Evolutionary conservation across 805 yeast species (phyloP).

Genomic region (Maudiozyma turicensis): DNA sequence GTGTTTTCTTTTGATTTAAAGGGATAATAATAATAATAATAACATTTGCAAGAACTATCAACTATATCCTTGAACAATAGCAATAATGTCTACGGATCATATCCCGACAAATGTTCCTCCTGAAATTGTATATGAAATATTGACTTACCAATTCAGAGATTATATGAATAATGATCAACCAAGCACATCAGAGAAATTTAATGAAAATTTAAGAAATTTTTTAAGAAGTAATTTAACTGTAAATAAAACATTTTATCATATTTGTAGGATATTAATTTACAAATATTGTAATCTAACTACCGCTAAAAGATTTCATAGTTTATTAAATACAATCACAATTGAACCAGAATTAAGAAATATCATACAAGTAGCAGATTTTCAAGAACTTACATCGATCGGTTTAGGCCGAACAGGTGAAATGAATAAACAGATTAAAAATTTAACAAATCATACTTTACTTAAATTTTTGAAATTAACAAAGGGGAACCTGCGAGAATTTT

Average conservation of each 20-base stretch:
- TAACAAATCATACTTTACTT: slow-evolving; percentile 62
- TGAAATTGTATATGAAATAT: slow-evolving; percentile 45
- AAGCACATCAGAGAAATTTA: slow-evolving; percentile 35
- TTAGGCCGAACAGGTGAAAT: slow-evolving; percentile 80
- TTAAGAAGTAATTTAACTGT: slow-evolving; percentile 45
- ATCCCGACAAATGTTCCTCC: slow-evolving; percentile 33
- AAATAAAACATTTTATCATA: slow-evolving; percentile 46
- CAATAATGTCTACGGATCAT: neutral
- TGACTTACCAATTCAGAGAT: slow-evolving; percentile 46
- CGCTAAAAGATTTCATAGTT: slow-evolving; percentile 69
- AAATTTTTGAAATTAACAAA: slow-evolving; percentile 48
- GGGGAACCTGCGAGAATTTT: slow-evolving; percentile 64
- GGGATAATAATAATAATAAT: too few species aligned
- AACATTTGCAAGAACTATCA: too few species aligned
- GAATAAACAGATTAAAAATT: slow-evolving; percentile 88
- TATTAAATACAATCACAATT: slow-evolving; percentile 45
- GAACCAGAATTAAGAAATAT: slow-evolving; percentile 40
- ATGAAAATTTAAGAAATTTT: slow-evolving; percentile 41
- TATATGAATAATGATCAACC: slow-evolving; percentile 40
- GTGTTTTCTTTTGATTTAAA: too few species aligned
- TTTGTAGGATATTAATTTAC: slow-evolving; percentile 50
- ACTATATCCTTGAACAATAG: too few species aligned
- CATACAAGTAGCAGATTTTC: slow-evolving; percentile 74
- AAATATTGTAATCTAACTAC: slow-evolving; percentile 66
- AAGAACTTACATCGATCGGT: slow-evolving; percentile 82